Percentiles rank a stretch among this genome's conserved stretches.
Conservation (phyloP, 2,329 filamentous ascomycete species). For the Claviceps africana region DNA sequence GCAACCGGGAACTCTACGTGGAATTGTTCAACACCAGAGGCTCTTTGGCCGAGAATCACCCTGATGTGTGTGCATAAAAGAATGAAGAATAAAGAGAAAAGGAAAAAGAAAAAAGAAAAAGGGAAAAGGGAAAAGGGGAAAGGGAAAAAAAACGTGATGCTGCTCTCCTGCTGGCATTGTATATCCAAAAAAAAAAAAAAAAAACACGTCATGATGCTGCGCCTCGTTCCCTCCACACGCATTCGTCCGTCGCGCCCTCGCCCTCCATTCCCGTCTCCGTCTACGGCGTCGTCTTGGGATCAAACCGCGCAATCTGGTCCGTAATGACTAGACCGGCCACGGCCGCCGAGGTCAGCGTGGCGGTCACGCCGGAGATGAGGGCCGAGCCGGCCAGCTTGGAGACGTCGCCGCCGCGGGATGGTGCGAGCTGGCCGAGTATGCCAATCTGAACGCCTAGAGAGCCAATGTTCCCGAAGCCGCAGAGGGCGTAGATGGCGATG, state of each 20-base stretch:
- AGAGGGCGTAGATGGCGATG: constrained; percentile 77
- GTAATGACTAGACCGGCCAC: constrained; percentile 65
- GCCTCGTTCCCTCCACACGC: background rate
- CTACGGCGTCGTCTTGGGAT: background rate
- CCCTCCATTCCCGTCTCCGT: background rate
- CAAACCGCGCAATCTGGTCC: constrained; percentile 19
- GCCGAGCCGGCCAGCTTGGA: constrained; percentile 63
- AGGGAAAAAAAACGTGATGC: background rate
- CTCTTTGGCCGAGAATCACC: too few species aligned
- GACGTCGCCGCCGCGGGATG: constrained; percentile 59
- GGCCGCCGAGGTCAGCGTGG: constrained; percentile 64
- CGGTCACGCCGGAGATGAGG: constrained; percentile 61
- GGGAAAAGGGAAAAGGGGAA: too few species aligned
- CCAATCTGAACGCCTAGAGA: constrained; percentile 83
- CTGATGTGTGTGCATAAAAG: too few species aligned
- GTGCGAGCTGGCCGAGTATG: constrained; percentile 69
- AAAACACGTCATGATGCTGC: background rate
- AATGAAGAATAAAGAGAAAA: too few species aligned
- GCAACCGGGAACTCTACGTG: too few species aligned
- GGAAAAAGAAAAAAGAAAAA: too few species aligned
- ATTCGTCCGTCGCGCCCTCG: background rate
- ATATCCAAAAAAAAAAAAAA: too few species aligned
- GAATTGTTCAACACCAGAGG: too few species aligned
- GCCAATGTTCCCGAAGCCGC: constrained; percentile 73
- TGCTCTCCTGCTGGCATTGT: background rate